Base-by-base conservation (phyloP, 1,139 yeast species). In the Geotrichum carabidarum region DNA sequence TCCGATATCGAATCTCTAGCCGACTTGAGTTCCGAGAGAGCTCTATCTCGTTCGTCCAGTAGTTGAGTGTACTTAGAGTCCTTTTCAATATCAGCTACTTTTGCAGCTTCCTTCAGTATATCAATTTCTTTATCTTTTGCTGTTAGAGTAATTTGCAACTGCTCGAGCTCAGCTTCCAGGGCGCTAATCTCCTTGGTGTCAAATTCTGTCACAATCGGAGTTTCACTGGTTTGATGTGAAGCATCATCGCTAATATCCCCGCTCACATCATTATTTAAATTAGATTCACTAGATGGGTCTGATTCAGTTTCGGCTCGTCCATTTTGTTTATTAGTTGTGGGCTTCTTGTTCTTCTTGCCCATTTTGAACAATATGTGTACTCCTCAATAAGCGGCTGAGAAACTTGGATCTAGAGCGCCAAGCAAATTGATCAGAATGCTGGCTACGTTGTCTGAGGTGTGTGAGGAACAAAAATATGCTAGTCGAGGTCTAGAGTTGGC, bases 111-210 rank as follows among this genome's bases (percentile, higher is more conserved):
- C 9, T 32, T 44, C 7, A 44, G 30, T 14, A 12, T 7, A 8
- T 51, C 44, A 30, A 37, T 30, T 14, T 44, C 48, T 27, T 8
- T 8, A 36, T 50, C 38, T 15, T 30, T 44, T 11, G 47, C 55
- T 1, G 47, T 64, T 59, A 15, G 49, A 42, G 42, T 11, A 4
- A 36, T 8, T 18, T 43, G 17, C 42, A 49, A 15, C 30, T 42
- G 8, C 44, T 69, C 60, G 14, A 63, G 48, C 15, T 63, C 57
- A 17, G 63, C 62, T 15, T 60, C 57, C 18, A 57, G 49, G 40
- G 34, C 15, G 15, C 11, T 34, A 11, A 43, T 9, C n/a, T 43
- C 45, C 11, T 43, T 9, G 11, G 35, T 43, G 34, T 30, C 15
- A 27, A 34, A 2, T 27, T 43, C 45, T 2, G n/a, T 14, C 12